A percentile compares a stretch with the other conserved stretches of the same genome.
Evolutionary conservation across 176 grass and related monocot genomes (phyloP).

Genomic region (Leersia perrieri): DNA sequence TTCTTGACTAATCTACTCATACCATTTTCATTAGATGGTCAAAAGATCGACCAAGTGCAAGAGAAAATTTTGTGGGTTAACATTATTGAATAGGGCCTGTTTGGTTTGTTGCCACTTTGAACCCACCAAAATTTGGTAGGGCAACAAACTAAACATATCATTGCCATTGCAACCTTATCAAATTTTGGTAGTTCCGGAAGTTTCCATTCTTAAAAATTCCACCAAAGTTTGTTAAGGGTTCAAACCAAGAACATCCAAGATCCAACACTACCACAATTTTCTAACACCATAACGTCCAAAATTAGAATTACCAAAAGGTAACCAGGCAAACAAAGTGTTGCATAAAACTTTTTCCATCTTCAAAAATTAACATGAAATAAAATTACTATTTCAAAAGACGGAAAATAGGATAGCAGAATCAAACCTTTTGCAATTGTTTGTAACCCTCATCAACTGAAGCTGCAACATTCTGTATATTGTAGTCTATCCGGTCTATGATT

Average conservation of each 20-base stretch:
- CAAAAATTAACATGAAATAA: neutral
- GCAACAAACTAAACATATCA: too few species aligned
- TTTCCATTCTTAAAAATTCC: too few species aligned
- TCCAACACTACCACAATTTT: too few species aligned
- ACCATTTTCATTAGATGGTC: neutral
- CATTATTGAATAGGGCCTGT: too few species aligned
- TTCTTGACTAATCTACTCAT: neutral
- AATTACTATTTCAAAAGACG: neutral
- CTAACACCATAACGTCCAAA: too few species aligned
- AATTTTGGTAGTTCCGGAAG: too few species aligned
- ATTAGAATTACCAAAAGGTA: too few species aligned
- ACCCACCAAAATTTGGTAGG: too few species aligned
- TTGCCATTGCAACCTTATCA: too few species aligned
- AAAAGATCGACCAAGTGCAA: neutral
- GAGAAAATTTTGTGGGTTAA: neutral
- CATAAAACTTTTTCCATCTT: neutral
- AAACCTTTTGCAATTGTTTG: slow-evolving; percentile 89
- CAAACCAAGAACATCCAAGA: too few species aligned
- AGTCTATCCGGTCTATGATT: slow-evolving; percentile 89
- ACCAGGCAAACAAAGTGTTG: neutral
- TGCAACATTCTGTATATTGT: slow-evolving; percentile 90
- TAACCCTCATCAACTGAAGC: slow-evolving; percentile 84
- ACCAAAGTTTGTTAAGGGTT: too few species aligned
- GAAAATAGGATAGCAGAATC: neutral
- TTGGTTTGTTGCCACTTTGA: too few species aligned